A percentile compares a stretch with the other conserved stretches of the same genome.
Conservation (phyloP, 352 stramenopile species). For the Globisporangium megalacanthum region DNA sequence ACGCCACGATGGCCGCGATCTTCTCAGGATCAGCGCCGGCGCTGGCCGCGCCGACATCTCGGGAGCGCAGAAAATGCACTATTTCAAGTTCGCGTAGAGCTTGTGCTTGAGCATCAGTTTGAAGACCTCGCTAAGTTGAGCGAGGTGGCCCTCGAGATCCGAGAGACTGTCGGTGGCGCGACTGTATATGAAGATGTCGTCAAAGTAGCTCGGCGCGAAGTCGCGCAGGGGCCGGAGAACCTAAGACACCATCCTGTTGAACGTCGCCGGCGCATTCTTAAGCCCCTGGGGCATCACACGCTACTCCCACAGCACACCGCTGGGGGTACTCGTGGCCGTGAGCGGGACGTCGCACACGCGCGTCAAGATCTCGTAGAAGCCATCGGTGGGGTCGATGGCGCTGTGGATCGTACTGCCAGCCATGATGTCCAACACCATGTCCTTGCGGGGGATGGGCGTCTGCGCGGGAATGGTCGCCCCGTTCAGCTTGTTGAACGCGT, state of each 20-base stretch:
- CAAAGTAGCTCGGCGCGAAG: conserved; percentile 7
- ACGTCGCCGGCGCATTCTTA: conserved; percentile 19
- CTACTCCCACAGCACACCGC: conserved; percentile 23
- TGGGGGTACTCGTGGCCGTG: conserved; percentile 17
- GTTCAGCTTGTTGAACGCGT: conserved; percentile 34
- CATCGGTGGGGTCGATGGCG: conserved; percentile 21
- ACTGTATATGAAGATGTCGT: conserved; percentile 7
- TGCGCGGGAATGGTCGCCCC: conserved; percentile 19
- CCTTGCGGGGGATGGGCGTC: conserved; percentile 25
- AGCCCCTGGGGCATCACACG: conserved; percentile 23
- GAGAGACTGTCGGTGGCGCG: too few species aligned
- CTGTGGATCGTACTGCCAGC: conserved; percentile 22
- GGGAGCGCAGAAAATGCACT: neutral
- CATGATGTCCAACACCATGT: conserved; percentile 23
- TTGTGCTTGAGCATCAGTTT: neutral
- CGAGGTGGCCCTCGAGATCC: neutral
- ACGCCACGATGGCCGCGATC: conserved; percentile 6
- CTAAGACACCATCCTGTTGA: conserved; percentile 17
- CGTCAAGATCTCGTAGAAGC: conserved; percentile 30
- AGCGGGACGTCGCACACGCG: conserved; percentile 6
- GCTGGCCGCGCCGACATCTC: neutral
- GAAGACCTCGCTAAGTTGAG: neutral
- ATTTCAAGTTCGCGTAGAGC: conserved; percentile 1
- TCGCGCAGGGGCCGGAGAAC: neutral
- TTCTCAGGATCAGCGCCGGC: conserved; percentile 17